Percentiles rank a stretch among this genome's conserved stretches.
These are phyloP conservation scores for Decorospora gaudefroyi DNA, from an alignment of 2,329 filamentous ascomycete species.

Conservation along the genomic window DNA sequence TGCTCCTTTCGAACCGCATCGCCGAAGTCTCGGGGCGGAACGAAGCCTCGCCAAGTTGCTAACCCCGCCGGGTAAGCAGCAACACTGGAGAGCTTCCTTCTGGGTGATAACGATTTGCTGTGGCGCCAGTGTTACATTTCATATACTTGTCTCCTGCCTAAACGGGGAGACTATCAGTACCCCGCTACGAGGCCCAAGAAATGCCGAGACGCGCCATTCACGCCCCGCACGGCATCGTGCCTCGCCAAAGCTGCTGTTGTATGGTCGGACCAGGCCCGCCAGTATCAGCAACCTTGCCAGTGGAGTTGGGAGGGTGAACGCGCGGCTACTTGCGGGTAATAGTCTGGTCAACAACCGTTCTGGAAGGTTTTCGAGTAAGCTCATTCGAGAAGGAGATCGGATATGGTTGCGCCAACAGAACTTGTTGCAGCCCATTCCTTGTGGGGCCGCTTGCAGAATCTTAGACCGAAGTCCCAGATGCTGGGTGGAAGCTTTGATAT, in stretches of 20 bases:
- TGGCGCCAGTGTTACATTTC: constrained; percentile 14
- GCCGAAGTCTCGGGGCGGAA: constrained; percentile 12
- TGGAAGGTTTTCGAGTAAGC: neutral
- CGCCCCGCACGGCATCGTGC: constrained; percentile 13
- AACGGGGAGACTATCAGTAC: constrained; percentile 9
- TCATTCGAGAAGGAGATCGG: neutral
- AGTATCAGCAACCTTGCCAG: constrained; percentile 8
- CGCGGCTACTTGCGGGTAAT: constrained; percentile 12
- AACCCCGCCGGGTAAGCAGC: constrained; percentile 16
- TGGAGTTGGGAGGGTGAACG: neutral
- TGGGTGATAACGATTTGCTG: constrained; percentile 17
- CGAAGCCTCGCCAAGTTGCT: constrained; percentile 24
- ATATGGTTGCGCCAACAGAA: constrained; percentile 5
- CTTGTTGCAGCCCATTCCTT: no score
- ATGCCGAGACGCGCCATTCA: constrained; percentile 9
- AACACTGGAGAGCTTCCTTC: constrained; percentile 18
- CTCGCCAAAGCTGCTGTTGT: neutral
- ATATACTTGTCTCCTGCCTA: constrained; percentile 16
- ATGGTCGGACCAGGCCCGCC: constrained; percentile 1
- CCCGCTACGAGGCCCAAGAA: constrained; percentile 13
- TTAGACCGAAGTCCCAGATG: constrained; percentile 9
- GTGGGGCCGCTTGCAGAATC: constrained; percentile 5
- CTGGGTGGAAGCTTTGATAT: constrained; percentile 12
- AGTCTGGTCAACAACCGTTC: neutral
- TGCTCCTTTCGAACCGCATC: constrained; percentile 19